Base-by-base conservation (phyloP, 1,284 basidiomycete genomes). In the Ganoderma boninense region DNA sequence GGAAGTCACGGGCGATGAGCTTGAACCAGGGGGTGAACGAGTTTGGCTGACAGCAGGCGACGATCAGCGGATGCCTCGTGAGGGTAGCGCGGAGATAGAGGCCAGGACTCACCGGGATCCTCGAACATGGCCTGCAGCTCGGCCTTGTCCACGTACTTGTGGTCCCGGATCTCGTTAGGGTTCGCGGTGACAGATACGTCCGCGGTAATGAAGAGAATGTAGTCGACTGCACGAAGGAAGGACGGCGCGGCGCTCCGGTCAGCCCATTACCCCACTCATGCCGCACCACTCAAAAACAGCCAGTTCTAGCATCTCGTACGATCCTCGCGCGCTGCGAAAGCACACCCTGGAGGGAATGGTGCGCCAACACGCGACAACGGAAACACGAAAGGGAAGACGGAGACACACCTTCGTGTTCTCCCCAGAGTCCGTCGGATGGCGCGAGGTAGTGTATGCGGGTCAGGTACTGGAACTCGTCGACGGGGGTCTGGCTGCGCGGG, bases 11-110 rank as follows among this genome's bases (percentile, higher is more conserved):
- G 1, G 96, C 97, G 78, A 99, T 99, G 54, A 99, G 90, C 81
- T 97, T 96, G 90, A 99, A 99, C 98, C 98, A 99, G 0, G 98
- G 98, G 4, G 98, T 99, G 82, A 99, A 99, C 0, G 89, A 89
- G 79, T n/a, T 95, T 94, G 57, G 84, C 96, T 97, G 78, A 3
- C 23, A 49, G 46, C 46, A 10, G 23, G 13, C 23, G 23, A 14
- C 23, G 23, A 14, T 52, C 13, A 52, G 13, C 49, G 64, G 40
- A 16, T 63, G 63, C 38, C 38, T 6, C 66, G 44, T 46, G 20
- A 49, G 63, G 38, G 60, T 75, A 57, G 1, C 77, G 71, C 44
- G 26, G 43, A 20, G 40, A 8, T n/a, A 16, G 40, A 40, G 60
- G 18, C 18, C 26, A 20, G n/a, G 14, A 69, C 76, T 59, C 66